These are phyloP conservation scores for Scleroderma citrinum DNA, from an alignment of 768 basidiomycete species.

Conservation along the genomic window DNA sequence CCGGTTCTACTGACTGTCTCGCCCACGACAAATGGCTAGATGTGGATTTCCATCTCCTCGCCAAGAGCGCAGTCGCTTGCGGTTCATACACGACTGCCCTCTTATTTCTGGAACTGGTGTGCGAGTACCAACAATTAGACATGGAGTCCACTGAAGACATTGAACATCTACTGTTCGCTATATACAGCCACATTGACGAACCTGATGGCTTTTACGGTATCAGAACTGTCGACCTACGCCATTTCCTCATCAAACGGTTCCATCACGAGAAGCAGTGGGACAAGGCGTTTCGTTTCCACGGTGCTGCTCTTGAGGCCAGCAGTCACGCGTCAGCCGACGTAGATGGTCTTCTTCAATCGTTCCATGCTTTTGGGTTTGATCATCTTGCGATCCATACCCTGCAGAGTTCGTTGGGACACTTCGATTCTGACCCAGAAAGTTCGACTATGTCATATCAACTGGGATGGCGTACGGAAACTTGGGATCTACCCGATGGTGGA, in stretches of 20 bases:
- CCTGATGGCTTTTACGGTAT: slow-evolving; percentile 99
- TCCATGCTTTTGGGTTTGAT: slow-evolving; percentile 89
- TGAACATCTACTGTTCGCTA: slow-evolving; percentile 80
- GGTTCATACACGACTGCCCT: slow-evolving; percentile 88
- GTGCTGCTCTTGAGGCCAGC: slow-evolving; percentile 72
- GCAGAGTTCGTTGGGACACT: slow-evolving; percentile 35
- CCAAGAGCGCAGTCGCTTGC: slow-evolving; percentile 65
- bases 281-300: slow-evolving; percentile 85
- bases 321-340: slow-evolving; percentile 36
- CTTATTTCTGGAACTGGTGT: slow-evolving; percentile 79
- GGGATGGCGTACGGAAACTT: slow-evolving; percentile 92
- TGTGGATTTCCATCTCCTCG: slow-evolving; percentile 67
- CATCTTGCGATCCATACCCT: slow-evolving; percentile 73
- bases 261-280: slow-evolving; percentile 94
- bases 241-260: slow-evolving; percentile 77
- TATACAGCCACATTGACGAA: slow-evolving; percentile 94
- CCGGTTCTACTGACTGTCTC: slow-evolving; percentile 31
- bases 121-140: slow-evolving; percentile 38
- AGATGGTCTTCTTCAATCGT: slow-evolving; percentile 67
- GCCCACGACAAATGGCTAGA: slow-evolving; percentile 78
- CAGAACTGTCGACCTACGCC: slow-evolving; percentile 65
- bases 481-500: slow-evolving; percentile 79
- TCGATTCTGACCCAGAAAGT: slow-evolving; percentile 22
- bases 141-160: slow-evolving; percentile 28
- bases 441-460: slow-evolving; percentile 65